These are phyloP conservation scores for Verticillium dahliae DNA, from an alignment of 2,329 filamentous ascomycete genomes.

Conservation along the genomic window DNA sequence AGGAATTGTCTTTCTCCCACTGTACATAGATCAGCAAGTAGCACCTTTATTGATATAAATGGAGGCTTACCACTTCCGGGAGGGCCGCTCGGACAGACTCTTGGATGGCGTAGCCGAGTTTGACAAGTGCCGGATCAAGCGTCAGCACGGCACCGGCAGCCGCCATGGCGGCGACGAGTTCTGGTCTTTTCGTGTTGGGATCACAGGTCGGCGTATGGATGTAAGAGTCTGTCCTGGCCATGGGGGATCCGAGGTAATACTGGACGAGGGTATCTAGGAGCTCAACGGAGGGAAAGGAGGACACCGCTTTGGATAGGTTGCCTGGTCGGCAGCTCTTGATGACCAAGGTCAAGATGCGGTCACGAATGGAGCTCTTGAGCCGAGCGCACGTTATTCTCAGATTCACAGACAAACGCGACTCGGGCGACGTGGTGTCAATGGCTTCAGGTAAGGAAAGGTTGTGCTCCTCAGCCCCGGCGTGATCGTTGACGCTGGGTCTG, in stretches of 20 bases:
- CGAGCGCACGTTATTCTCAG: slow-evolving; percentile 14
- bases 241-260: slow-evolving; percentile 23
- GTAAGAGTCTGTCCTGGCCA: slow-evolving; percentile 20
- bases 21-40: slow-evolving; percentile 3
- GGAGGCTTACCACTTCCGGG: slow-evolving; percentile 10
- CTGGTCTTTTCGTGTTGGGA: slow-evolving; percentile 25
- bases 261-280: slow-evolving; percentile 30
- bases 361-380: slow-evolving; percentile 14
- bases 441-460: slow-evolving; percentile 20
- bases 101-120: slow-evolving; percentile 31
- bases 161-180: slow-evolving; percentile 27
- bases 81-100: slow-evolving; percentile 27
- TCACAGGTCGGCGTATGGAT: slow-evolving; percentile 29
- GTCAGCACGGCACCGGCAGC: slow-evolving; percentile 29
- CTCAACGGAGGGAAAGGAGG: slow-evolving; percentile 31
- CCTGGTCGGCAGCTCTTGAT: slow-evolving; percentile 19
- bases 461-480: slow-evolving; percentile 21
- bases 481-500: slow-evolving; percentile 20
- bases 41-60: not conserved
- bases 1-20: slow-evolving; percentile 26
- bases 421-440: slow-evolving; percentile 14
- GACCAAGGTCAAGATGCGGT: slow-evolving; percentile 21
- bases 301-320: slow-evolving; percentile 18
- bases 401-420: slow-evolving; percentile 14
- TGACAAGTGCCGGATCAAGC: slow-evolving; percentile 26